A percentile compares a stretch with the other conserved stretches of the same genome.
These are phyloP conservation scores for Peltaster fructicola DNA, from an alignment of 2,329 filamentous ascomycete genomes.

Conservation along the genomic window DNA sequence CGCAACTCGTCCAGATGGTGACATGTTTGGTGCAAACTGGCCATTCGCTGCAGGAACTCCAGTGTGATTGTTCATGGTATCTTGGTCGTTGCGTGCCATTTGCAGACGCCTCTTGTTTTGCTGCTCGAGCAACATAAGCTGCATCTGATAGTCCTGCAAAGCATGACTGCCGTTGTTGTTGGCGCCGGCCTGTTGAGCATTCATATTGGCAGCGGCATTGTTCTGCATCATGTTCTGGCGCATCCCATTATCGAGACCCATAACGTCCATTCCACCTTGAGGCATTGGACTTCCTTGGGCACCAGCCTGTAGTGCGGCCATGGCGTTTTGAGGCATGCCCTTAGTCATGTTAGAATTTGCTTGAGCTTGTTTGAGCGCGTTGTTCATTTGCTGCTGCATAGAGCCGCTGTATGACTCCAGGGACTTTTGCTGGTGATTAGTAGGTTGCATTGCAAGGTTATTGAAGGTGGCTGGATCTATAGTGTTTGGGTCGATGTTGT, in stretches of 20 bases:
- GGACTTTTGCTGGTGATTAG: conserved; percentile 57
- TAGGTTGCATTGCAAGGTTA: conserved; percentile 35
- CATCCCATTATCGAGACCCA: conserved; percentile 15
- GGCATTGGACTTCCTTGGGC: conserved; percentile 18
- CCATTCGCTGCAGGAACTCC: conserved; percentile 23
- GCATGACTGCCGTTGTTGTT: conserved; percentile 54
- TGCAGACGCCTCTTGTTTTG: conserved; percentile 75
- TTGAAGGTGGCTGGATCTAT: conserved; percentile 64
- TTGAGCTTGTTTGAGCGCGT: conserved; percentile 44
- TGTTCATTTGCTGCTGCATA: conserved; percentile 65
- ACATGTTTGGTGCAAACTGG: conserved; percentile 35
- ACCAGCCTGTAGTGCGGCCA: conserved; percentile 37
- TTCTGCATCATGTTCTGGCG: conserved; percentile 10
- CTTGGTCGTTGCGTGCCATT: conserved; percentile 69
- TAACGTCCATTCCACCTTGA: conserved; percentile 40
- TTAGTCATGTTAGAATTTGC: conserved; percentile 46
- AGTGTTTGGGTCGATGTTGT: conserved; percentile 57
- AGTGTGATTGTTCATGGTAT: conserved; percentile 40
- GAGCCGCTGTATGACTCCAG: conserved; percentile 77
- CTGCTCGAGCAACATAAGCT: conserved; percentile 70
- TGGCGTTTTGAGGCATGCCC: conserved; percentile 38
- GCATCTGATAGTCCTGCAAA: conserved; percentile 77
- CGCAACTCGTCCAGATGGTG: conserved; percentile 51
- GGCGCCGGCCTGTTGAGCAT: conserved; percentile 13
- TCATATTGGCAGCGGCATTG: conserved; percentile 10